A percentile compares a stretch with the other conserved stretches of the same genome.
These are phyloP conservation scores for Blastobotrys peoriensis DNA, from an alignment of 805 yeast species.

Conservation along the genomic window DNA sequence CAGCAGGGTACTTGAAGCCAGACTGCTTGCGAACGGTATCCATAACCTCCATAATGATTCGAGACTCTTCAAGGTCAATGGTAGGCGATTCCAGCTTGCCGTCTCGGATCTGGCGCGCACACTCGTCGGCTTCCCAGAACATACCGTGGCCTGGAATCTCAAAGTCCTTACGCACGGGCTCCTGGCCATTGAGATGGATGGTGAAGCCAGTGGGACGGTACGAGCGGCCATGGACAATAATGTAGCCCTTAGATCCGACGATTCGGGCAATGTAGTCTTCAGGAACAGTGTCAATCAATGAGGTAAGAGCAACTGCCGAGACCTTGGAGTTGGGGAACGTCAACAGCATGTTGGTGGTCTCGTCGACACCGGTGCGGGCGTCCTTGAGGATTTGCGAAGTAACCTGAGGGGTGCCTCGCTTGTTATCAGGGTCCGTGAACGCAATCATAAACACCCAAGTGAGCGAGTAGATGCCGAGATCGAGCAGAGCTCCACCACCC, in stretches of 20 bases:
- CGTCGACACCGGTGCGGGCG: slow-evolving; percentile 15
- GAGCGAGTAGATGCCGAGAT: slow-evolving; percentile 48
- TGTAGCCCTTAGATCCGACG: slow-evolving; percentile 19
- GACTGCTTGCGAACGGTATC: slow-evolving; percentile 41
- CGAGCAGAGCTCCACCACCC: slow-evolving; percentile 55
- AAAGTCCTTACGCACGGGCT: slow-evolving; percentile 1
- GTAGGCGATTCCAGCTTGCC: slow-evolving; percentile 35
- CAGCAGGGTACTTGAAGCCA: slow-evolving; percentile 42
- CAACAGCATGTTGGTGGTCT: slow-evolving; percentile 11
- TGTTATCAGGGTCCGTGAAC: slow-evolving; percentile 17
- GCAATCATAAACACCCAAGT: slow-evolving; percentile 31
- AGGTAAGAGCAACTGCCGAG: slow-evolving; percentile 13
- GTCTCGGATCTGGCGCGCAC: slow-evolving; percentile 39
- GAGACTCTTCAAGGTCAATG: slow-evolving; percentile 42
- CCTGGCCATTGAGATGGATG: slow-evolving; percentile 11
- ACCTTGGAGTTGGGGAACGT: slow-evolving; percentile 14
- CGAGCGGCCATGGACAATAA: slow-evolving; percentile 18
- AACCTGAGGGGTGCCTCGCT: slow-evolving; percentile 12
- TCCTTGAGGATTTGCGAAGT: slow-evolving; percentile 13
- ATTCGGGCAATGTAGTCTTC: slow-evolving; percentile 9
- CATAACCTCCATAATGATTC: slow-evolving; percentile 43
- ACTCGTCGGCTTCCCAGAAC: slow-evolving; percentile 52
- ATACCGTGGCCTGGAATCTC: slow-evolving; percentile 37
- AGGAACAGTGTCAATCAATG: slow-evolving; percentile 6
- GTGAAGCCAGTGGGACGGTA: slow-evolving; percentile 20